phyloP scores from a whole-genome alignment of 495 filamentous ascomycete genomes.

The Tuber calosporum region DNA sequence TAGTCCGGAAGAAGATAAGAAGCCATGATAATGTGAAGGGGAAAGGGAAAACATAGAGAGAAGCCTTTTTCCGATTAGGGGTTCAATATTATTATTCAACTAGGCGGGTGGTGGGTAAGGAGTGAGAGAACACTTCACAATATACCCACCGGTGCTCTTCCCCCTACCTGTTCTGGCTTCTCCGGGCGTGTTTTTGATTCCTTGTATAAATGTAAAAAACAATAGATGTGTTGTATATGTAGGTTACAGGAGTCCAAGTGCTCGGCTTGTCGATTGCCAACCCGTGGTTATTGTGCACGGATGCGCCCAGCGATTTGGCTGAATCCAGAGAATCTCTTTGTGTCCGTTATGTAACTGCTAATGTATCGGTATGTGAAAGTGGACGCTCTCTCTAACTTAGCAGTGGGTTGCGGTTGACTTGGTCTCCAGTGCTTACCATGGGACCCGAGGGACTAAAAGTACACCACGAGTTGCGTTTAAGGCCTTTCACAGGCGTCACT shows the following conservation, averaged over 20 bases:
- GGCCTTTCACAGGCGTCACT: neutral
- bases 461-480: neutral
- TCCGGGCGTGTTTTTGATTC: conserved; percentile 11
- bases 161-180: conserved; percentile 30
- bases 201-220: neutral
- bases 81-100: no score
- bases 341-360: neutral
- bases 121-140: neutral
- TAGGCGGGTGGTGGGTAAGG: no score
- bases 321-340: neutral
- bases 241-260: neutral
- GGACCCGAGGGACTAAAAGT: neutral
- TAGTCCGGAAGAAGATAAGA: neutral
- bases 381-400: neutral
- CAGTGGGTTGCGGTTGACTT: neutral
- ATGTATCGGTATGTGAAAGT: neutral
- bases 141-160: neutral
- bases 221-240: neutral
- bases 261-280: neutral
- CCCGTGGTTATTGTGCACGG: neutral
- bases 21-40: neutral
- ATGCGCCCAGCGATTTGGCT: neutral
- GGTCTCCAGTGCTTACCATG: neutral
- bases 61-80: neutral
- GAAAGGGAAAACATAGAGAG: neutral